phyloP scores from a whole-genome alignment of 306 rosid species.

The Cajanus cajan region DNA sequence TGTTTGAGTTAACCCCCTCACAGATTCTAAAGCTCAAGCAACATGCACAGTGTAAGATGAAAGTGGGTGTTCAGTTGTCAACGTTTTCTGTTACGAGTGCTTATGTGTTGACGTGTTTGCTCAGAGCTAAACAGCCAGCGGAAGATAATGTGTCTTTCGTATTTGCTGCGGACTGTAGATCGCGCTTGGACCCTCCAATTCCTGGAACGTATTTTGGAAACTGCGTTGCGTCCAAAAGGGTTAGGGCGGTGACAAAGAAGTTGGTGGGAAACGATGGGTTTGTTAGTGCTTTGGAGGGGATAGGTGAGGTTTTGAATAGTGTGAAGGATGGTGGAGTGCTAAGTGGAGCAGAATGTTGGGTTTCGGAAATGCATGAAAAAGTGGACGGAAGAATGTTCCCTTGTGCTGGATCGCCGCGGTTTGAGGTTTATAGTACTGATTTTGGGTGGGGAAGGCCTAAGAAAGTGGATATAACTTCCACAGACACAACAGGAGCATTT shows the following conservation, averaged over 20 bases:
- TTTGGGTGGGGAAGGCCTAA: constrained; percentile 39
- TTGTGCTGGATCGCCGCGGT: constrained; percentile 48
- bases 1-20: constrained; percentile 16
- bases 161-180: constrained; percentile 33
- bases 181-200: constrained; percentile 34
- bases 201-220: constrained; percentile 46
- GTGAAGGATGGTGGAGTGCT: constrained; percentile 21
- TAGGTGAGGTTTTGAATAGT: constrained; percentile 18
- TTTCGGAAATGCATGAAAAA: not conserved
- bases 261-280: constrained; percentile 24
- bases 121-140: constrained; percentile 28
- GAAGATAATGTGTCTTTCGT: not conserved
- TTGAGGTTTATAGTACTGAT: constrained; percentile 43
- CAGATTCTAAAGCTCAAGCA: constrained; percentile 25
- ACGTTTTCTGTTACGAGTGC: constrained; percentile 42
- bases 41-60: not conserved
- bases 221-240: not conserved
- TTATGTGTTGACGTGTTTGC: constrained; percentile 28
- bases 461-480: constrained; percentile 45
- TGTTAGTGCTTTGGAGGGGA: not conserved
- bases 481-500: constrained; percentile 29
- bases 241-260: not conserved
- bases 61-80: not conserved
- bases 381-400: not conserved
- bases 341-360: not conserved